Base-by-base conservation (phyloP, 441 rosid genomes). In the Raphanus hybrid region DNA sequence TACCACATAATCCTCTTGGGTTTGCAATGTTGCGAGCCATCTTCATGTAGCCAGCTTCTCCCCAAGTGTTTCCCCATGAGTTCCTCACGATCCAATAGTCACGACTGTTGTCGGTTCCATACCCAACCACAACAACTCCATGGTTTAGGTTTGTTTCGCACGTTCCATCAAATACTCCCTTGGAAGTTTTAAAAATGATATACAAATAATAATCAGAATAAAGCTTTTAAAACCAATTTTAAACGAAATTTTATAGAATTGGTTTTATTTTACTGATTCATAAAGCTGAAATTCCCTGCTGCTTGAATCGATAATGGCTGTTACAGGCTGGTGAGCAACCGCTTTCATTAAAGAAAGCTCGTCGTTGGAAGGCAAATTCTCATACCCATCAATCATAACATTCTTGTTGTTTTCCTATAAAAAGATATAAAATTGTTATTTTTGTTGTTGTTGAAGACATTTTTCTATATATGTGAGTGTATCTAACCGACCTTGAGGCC, bases 241-340 rank as follows among this genome's bases (percentile, higher is more conserved):
- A 9, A 20, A 41, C 15, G 32, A 64, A 37, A 64, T 7, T 37
- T 34, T 9, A 15, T 7, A 45, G 9, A 20, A 41, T 18, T 20
- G 7, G 7, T 4, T 41, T 50, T 34, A 34, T 61, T 68, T 45
- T 18, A 76, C 81, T 26, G 78, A 74, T 35, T 73, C 78, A 29
- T 76, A 86, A 59, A 86, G 78, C 70, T 83, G 86, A 81, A 84
- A 85, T 52, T 29, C 79, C 41, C 83, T 50, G 14, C 84, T 81
- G 18, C 83, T 81, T 0, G 86, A 84, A 71, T 86, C 87, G 18
- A 86, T 74, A 41, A 85, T 60, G 3, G 82, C 86, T 0, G 84
- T 76, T 5, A 86, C 74, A 3, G 81, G 90, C 62, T 86, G 86
- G 67, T 83, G 73, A 62, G 83, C 84, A 63, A 85, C 84, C 0